Conservation (phyloP, 495 filamentous ascomycete genomes). For the Penicillium verhagenii region DNA sequence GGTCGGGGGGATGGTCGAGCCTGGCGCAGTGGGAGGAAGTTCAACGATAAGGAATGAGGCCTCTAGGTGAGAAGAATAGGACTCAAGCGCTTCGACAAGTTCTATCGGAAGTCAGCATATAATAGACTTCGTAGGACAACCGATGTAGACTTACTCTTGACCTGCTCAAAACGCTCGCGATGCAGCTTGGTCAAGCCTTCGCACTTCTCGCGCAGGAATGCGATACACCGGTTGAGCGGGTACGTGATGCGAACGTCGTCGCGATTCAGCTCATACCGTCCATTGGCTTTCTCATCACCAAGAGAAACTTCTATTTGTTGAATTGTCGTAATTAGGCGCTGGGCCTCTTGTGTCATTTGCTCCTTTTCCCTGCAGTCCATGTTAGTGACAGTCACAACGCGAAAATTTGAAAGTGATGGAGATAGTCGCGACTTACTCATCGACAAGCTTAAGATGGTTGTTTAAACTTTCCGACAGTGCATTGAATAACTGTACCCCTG, state of each 20-base stretch:
- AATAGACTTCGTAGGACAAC: neutral
- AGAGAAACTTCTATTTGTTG: constrained; percentile 92
- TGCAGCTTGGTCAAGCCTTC: constrained; percentile 74
- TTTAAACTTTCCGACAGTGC: constrained; percentile 85
- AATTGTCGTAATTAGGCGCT: constrained; percentile 77
- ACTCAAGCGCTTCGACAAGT: constrained; percentile 88
- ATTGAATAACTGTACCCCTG: constrained; percentile 65
- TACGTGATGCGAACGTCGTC: constrained; percentile 71
- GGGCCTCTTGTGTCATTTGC: constrained; percentile 80
- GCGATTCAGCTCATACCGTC: constrained; percentile 60
- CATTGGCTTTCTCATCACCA: constrained; percentile 65
- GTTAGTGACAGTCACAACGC: neutral
- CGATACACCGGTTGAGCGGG: constrained; percentile 76
- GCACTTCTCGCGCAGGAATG: constrained; percentile 81
- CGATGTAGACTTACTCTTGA: constrained; percentile 69
- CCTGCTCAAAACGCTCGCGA: constrained; percentile 86
- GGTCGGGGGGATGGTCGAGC: constrained; percentile 69
- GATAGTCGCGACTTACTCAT: constrained; percentile 53
- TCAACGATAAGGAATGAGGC: constrained; percentile 74
- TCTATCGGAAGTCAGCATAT: constrained; percentile 55
- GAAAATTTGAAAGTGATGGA: neutral
- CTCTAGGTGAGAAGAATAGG: constrained; percentile 93
- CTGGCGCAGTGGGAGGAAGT: constrained; percentile 75
- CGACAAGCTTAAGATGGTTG: constrained; percentile 76
- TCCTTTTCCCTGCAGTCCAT: constrained; percentile 70